Conservation (phyloP, 2,329 filamentous ascomycete genomes). For the Colletotrichum lupini region DNA sequence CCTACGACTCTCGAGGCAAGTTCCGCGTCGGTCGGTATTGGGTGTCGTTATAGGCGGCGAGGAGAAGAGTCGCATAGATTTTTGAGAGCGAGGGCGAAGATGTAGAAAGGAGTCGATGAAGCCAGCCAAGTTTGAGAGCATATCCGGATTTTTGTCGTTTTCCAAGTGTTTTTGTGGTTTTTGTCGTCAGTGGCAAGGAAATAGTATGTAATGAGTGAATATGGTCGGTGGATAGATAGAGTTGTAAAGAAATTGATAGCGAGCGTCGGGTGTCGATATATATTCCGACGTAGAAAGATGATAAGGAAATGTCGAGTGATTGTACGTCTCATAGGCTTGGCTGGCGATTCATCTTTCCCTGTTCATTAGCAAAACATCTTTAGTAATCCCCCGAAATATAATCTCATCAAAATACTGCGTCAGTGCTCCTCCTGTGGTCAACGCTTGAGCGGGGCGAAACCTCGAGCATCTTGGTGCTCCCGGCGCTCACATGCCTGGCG, state of each 20-base stretch:
- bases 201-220: constrained; percentile 46
- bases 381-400: not conserved
- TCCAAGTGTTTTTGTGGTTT: constrained; percentile 30
- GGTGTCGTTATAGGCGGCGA: not conserved
- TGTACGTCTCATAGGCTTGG: constrained; percentile 25
- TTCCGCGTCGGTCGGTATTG: not conserved
- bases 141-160: constrained; percentile 13
- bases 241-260: constrained; percentile 26
- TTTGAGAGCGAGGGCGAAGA: not conserved
- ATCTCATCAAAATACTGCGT: constrained; percentile 18
- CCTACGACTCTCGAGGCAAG: not conserved
- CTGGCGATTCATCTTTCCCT: constrained; percentile 19
- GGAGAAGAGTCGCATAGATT: not conserved
- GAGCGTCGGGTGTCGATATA: constrained; percentile 21
- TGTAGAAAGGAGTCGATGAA: not conserved
- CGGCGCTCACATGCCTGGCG: constrained; percentile 78
- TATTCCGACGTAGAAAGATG: not conserved
- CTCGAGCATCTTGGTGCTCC: constrained; percentile 80
- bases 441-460: constrained; percentile 67
- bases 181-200: constrained; percentile 43
- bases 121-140: constrained; percentile 22
- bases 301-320: constrained; percentile 23
- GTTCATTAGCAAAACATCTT: not conserved
- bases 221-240: constrained; percentile 39
- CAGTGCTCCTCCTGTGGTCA: constrained; percentile 46